A percentile compares a stretch with the other conserved stretches of the same genome.
These are phyloP conservation scores for Fusarium metavorans DNA, from an alignment of 2,329 filamentous ascomycete genomes.

Conservation along the genomic window DNA sequence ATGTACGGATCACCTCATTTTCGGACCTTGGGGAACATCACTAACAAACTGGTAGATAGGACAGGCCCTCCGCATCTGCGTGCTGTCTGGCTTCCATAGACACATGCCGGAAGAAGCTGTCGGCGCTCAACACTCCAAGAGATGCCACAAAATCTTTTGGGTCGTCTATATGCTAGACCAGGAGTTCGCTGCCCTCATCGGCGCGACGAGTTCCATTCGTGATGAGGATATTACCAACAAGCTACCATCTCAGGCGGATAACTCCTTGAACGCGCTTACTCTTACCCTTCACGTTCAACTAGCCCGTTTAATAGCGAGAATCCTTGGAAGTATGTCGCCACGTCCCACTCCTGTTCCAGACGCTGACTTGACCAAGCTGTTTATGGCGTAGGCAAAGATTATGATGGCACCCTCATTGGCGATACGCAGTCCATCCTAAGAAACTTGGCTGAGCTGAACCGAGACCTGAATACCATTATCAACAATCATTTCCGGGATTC, in stretches of 20 bases:
- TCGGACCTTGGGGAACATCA: neutral
- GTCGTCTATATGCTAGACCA: constrained; percentile 47
- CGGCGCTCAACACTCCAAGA: constrained; percentile 38
- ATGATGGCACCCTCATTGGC: constrained; percentile 43
- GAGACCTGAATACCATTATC: constrained; percentile 43
- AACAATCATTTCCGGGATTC: constrained; percentile 46
- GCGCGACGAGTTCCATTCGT: constrained; percentile 43
- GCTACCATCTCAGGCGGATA: constrained; percentile 44
- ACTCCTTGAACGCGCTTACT: constrained; percentile 41
- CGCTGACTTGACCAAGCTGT: constrained; percentile 25
- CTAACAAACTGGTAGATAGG: constrained; percentile 41
- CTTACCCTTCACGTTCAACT: constrained; percentile 44
- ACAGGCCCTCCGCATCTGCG: constrained; percentile 49
- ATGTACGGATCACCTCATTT: constrained; percentile 39
- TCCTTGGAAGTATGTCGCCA: constrained; percentile 32
- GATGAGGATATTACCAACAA: constrained; percentile 48
- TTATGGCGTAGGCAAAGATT: constrained; percentile 46
- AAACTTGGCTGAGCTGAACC: constrained; percentile 42
- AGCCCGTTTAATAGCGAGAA: constrained; percentile 40
- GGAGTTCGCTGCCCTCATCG: constrained; percentile 45
- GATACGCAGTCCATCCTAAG: constrained; percentile 46
- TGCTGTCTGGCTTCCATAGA: constrained; percentile 47
- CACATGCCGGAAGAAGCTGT: constrained; percentile 42
- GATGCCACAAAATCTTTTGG: constrained; percentile 48
- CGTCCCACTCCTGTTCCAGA: fast-evolving